These are phyloP conservation scores for Haplosporangium gracile DNA, from an alignment of 192 early-diverging fungal genomes.

Conservation along the genomic window DNA sequence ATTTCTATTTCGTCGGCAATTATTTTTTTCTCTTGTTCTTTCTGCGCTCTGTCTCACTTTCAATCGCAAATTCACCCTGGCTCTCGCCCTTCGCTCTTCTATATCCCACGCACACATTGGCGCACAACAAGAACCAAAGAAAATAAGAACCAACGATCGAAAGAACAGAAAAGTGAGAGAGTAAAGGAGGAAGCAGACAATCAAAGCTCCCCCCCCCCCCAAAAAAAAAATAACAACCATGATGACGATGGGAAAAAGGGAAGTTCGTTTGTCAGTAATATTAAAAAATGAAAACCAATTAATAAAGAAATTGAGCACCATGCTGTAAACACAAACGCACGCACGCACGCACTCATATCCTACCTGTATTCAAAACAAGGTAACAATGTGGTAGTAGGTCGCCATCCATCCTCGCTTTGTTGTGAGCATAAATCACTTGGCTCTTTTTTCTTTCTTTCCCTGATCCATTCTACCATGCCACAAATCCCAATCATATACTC, in stretches of 20 bases:
- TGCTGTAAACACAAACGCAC: background rate
- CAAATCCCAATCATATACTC: too few species aligned
- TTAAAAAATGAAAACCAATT: slow-evolving; percentile 1
- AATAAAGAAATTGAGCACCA: background rate
- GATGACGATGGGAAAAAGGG: background rate
- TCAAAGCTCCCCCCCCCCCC: too few species aligned
- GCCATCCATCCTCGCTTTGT: background rate
- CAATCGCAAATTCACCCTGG: background rate
- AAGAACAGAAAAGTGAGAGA: too few species aligned
- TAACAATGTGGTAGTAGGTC: background rate
- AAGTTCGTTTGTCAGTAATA: background rate
- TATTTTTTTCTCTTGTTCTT: too few species aligned
- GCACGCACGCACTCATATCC: background rate
- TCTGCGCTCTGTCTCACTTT: background rate
- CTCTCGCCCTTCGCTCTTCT: background rate
- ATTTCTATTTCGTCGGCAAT: too few species aligned
- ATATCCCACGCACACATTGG: background rate
- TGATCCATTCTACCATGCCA: background rate
- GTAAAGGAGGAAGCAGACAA: too few species aligned
- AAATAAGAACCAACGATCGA: too few species aligned
- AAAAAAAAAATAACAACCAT: background rate
- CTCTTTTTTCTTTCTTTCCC: background rate
- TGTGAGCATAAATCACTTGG: background rate
- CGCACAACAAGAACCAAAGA: too few species aligned
- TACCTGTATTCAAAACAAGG: background rate